Base-by-base conservation (phyloP, 140 eudicot genomes). In the Stevia rebaudiana region DNA sequence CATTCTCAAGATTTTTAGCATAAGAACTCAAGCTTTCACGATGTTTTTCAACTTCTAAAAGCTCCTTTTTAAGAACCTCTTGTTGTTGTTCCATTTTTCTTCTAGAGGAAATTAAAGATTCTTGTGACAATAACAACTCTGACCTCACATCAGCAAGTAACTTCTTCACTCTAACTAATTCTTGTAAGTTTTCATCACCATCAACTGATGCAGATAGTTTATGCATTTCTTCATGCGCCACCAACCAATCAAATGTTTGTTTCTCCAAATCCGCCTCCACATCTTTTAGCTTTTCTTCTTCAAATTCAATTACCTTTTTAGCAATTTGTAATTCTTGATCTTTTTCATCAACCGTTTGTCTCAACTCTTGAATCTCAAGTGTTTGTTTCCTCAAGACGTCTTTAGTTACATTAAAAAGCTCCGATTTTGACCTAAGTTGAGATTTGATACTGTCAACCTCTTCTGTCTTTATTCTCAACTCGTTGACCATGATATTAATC, bases 211-310 rank as follows among this genome's bases (percentile, higher is more conserved):
- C 80, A 61, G 41, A 36, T 41, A 91, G 40, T 12, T 51, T 74
- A 69, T 76, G 79, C 72, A 84, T 55, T 72, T 91, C 91, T 74
- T 84, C 85, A 22, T 79, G 83, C 12, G 90, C 82, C 51, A 84
- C 30, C 54, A 91, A 78, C 98, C 98, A 91, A 48, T 79, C 85
- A 78, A 68, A 70, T 0, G 98, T 81, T 57, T 80, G 90, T 68
- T 82, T 82, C 83, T 87, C 86, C 86, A 91, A 77, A 39, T 84
- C 84, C 1, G 72, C 70, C 69, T 84, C 89, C 0, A 78, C 79
- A 53, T 25, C 75, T 76, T 70, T 75, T 67, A 87, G 72, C 50
- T 85, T 87, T 71, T 82, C 79, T 52, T 63, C 72, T 76, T 84
- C 95, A 49, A 53, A 40, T 70, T 79, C 74, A 61, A 71, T 72